A percentile compares a stretch with the other conserved stretches of the same genome.
Evolutionary conservation across 768 basidiomycete species (phyloP).

Genomic region (Tulasnella sp.): DNA sequence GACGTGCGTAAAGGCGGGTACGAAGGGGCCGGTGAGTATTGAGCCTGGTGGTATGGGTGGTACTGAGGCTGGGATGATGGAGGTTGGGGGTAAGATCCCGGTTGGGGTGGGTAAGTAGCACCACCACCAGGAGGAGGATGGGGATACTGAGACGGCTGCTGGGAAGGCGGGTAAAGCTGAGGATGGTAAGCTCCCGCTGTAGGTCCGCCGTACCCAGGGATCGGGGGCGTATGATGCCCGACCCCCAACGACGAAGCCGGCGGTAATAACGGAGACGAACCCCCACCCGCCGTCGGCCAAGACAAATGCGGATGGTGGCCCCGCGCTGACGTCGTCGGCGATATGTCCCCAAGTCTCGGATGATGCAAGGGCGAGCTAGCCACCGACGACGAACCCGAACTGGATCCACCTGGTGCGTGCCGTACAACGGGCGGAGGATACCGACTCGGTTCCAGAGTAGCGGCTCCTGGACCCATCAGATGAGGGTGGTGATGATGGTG

Average conservation of each 20-base stretch:
- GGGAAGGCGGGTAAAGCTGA: constrained; percentile 1
- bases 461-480: background rate
- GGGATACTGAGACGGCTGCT: constrained; percentile 3
- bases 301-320: constrained; percentile 8
- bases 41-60: background rate
- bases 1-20: background rate
- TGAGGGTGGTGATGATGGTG: background rate
- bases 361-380: constrained; percentile 10
- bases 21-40: background rate
- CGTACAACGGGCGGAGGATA: background rate
- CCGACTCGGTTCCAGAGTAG: constrained; percentile 13
- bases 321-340: background rate
- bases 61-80: background rate
- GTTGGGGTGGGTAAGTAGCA: background rate
- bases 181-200: background rate
- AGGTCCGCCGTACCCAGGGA: background rate
- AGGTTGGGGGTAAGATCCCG: background rate
- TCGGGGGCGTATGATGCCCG: constrained; percentile 4
- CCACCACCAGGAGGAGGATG: background rate
- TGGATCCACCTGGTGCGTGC: background rate
- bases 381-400: background rate
- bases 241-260: background rate
- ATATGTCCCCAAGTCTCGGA: background rate
- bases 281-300: background rate
- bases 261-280: background rate